Evolutionary conservation across 345 rosid genomes (phyloP).

Genomic region (Citrus trifoliata): DNA sequence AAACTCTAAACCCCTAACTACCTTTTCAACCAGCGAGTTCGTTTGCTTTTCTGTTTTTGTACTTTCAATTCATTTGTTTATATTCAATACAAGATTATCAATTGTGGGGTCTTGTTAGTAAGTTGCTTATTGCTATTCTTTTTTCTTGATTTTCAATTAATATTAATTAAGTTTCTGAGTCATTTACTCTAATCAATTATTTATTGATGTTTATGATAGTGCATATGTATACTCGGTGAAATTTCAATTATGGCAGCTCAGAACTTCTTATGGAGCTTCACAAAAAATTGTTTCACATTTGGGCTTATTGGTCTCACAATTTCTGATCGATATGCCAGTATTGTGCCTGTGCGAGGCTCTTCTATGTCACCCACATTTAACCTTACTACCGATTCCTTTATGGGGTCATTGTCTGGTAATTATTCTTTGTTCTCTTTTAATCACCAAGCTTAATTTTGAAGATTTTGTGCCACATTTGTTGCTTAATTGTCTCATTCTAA

Average conservation of each 20-base stretch:
- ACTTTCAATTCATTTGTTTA: too few species aligned
- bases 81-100: too few species aligned
- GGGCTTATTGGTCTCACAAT: conserved; percentile 64
- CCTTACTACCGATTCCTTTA: conserved; percentile 33
- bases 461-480: conserved; percentile 1
- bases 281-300: conserved; percentile 49
- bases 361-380: conserved; percentile 89
- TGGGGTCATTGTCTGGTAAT: conserved; percentile 28
- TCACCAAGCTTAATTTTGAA: not conserved
- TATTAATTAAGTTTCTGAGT: too few species aligned
- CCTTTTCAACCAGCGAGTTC: too few species aligned
- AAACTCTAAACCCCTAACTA: too few species aligned
- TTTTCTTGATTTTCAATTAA: too few species aligned
- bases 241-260: conserved; percentile 44
- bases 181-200: too few species aligned
- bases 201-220: too few species aligned
- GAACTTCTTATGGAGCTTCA: conserved; percentile 40
- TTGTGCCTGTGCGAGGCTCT: conserved; percentile 54
- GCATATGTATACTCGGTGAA: conserved; percentile 6
- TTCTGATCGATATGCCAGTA: conserved; percentile 61
- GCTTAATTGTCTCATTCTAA: conserved; percentile 9
- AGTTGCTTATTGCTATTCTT: too few species aligned
- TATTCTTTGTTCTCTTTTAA: not conserved
- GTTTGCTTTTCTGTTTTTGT: too few species aligned
- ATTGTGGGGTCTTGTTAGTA: too few species aligned